Conservation (phyloP, 2,329 filamentous ascomycete genomes). For the Pseudogymnoascus sp. region DNA sequence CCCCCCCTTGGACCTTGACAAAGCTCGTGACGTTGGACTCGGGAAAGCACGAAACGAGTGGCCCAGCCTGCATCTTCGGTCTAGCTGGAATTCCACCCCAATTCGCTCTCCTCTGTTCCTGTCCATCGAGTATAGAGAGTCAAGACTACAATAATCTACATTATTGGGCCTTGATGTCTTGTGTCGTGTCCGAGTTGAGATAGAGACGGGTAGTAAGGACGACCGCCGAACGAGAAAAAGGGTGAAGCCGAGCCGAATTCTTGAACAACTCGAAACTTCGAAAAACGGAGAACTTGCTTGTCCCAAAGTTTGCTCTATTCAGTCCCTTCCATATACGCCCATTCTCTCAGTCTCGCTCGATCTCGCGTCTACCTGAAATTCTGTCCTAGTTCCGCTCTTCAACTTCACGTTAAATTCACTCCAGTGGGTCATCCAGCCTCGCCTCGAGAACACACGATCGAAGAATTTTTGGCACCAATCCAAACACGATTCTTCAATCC, state of each 20-base stretch:
- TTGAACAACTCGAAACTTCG: not conserved
- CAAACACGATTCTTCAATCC: not conserved
- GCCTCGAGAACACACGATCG: constrained; percentile 4
- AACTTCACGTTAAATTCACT: constrained; percentile 5
- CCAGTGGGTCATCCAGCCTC: constrained; percentile 7
- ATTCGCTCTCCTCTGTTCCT: not conserved
- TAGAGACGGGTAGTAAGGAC: constrained; percentile 3
- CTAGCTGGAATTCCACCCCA: not conserved
- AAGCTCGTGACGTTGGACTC: not conserved
- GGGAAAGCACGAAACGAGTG: not conserved
- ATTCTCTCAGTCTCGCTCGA: constrained; percentile 2
- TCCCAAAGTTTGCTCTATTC: not conserved
- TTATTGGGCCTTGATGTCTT: constrained; percentile 8
- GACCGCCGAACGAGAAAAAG: constrained; percentile 1
- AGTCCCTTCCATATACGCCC: constrained; percentile 1
- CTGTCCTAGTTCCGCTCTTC: constrained; percentile 5
- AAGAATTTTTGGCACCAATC: constrained; percentile 2
- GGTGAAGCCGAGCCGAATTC: constrained; percentile 2
- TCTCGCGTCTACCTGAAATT: not conserved
- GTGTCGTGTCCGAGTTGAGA: constrained; percentile 6
- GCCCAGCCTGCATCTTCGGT: not conserved
- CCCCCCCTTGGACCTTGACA: not conserved
- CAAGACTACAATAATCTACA: not conserved
- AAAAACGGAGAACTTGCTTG: not conserved
- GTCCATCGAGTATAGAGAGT: not conserved